Evolutionary conservation across 441 rosid species (phyloP).

Genomic region (Adansonia grandidieri): DNA sequence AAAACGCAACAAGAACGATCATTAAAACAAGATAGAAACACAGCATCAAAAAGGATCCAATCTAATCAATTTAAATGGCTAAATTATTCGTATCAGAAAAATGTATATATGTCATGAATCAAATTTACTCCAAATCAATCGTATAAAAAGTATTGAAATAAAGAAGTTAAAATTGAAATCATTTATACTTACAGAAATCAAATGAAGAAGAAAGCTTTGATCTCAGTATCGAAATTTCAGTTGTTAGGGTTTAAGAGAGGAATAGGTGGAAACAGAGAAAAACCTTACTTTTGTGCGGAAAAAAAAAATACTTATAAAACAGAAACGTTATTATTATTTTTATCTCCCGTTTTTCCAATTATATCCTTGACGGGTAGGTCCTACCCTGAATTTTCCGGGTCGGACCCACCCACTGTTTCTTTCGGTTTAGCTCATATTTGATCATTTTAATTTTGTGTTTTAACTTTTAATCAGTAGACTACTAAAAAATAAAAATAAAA

Average conservation of each 20-base stretch:
- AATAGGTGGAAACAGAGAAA: neutral
- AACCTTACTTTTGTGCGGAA: no score
- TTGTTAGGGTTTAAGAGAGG: slow-evolving; percentile 22
- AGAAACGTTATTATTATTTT: neutral
- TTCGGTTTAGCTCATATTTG: no score
- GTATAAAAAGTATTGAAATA: neutral
- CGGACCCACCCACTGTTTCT: neutral
- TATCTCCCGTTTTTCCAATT: neutral
- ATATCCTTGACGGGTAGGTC: no score
- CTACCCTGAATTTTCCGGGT: neutral
- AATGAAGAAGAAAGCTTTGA: slow-evolving; percentile 15
- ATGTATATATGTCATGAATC: neutral
- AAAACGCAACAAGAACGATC: neutral
- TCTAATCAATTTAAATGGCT: neutral
- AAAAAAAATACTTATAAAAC: neutral
- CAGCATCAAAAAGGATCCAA: neutral
- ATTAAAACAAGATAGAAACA: neutral
- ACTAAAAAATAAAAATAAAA: no score
- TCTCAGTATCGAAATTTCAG: slow-evolving; percentile 15
- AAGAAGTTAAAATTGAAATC: neutral
- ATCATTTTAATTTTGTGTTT: no score
- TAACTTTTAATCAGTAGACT: no score
- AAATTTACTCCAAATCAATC: neutral
- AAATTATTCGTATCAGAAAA: neutral
- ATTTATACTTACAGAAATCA: slow-evolving; percentile 30